Conservation (phyloP, 805 yeast species). For the Metschnikowia similis region DNA sequence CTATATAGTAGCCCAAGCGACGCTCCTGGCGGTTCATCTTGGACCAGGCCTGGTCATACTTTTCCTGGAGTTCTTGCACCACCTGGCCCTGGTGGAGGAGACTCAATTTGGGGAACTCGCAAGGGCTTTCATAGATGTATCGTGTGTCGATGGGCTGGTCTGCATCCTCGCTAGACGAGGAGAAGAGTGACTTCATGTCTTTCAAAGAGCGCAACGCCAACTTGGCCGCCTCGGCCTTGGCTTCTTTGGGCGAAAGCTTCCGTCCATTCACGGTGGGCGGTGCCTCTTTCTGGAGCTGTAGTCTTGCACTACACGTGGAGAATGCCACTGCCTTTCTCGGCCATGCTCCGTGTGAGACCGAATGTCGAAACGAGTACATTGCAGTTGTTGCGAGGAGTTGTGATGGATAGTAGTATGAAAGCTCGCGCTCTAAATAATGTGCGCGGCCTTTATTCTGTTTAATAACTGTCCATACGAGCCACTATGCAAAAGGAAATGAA, state of each 20-base stretch:
- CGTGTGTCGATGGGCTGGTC: constrained; percentile 45
- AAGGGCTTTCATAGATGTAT: constrained; percentile 39
- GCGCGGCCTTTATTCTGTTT: neutral
- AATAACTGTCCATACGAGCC: too few species aligned
- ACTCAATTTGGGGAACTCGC: constrained; percentile 27
- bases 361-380: neutral
- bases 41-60: constrained; percentile 54
- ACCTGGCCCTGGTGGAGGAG: constrained; percentile 57
- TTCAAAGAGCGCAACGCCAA: constrained; percentile 37
- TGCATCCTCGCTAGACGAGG: constrained; percentile 38
- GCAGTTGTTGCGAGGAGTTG: neutral
- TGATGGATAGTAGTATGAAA: neutral
- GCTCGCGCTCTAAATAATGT: neutral
- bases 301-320: neutral
- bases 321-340: neutral
- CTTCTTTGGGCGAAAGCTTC: constrained; percentile 16
- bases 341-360: neutral
- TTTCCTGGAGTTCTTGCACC: constrained; percentile 47
- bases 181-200: constrained; percentile 37
- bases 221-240: constrained; percentile 32
- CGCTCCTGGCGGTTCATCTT: constrained; percentile 46
- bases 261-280: constrained; percentile 8
- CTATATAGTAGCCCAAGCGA: constrained; percentile 53
- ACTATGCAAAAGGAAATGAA: neutral
- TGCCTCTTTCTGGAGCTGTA: neutral